These are phyloP conservation scores for Botrytis aclada DNA, from an alignment of 2,329 filamentous ascomycete species.

Conservation along the genomic window DNA sequence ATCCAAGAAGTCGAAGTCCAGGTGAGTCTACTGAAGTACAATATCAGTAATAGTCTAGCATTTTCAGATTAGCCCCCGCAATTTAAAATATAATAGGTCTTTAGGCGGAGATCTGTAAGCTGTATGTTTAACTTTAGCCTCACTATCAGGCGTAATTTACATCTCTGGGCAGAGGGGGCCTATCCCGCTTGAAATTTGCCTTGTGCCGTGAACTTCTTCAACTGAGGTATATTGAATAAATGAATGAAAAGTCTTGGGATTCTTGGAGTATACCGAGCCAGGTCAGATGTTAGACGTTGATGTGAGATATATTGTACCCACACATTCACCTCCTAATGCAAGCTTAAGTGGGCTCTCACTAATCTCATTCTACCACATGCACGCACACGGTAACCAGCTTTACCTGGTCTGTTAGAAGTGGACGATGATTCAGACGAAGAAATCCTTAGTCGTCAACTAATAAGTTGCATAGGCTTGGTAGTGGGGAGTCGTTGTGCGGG, in stretches of 20 bases:
- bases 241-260: neutral
- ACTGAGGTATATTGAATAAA: neutral
- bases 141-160: neutral
- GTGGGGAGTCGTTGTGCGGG: neutral
- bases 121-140: neutral
- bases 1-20: neutral
- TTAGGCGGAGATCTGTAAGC: too few species aligned
- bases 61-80: neutral
- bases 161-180: neutral
- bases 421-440: neutral
- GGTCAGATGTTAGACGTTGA: neutral
- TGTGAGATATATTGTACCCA: neutral
- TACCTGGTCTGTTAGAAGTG: neutral
- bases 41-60: neutral
- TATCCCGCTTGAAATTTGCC: neutral
- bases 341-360: neutral
- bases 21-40: neutral
- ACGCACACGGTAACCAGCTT: rapidly evolving
- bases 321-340: neutral
- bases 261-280: neutral
- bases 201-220: neutral
- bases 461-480: neutral
- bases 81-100: rapidly evolving
- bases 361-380: neutral
- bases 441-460: neutral